Evolutionary conservation across 1,139 yeast species (phyloP), one percentile per base, ranked within the genome.

Genomic region (Candida tropicalis): DNA sequence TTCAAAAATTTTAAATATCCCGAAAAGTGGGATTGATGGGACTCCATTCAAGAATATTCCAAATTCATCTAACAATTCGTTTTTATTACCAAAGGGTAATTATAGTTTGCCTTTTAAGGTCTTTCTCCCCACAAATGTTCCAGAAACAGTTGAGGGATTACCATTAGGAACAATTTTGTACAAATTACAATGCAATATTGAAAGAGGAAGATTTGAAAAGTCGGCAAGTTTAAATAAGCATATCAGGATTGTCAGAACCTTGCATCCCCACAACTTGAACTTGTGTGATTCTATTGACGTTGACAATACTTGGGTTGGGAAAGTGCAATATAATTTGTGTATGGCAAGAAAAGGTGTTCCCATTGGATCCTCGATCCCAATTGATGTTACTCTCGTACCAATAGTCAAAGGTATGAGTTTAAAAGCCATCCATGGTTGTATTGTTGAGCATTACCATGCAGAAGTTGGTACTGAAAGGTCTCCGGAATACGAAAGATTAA

Each of bases 71-170:
- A 55, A 55, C 39, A 66, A 60, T 52, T 66, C 70, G n/a, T 81
- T 75, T 53, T 60, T 74, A 11, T 63, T 84, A 24, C 84, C 84
- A 0, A 70, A 74, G 45, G 91, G 91, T 0, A 82, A 83, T 55
- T 84, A 84, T 55, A 80, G 78, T 49, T 59, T 85, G 29, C 91
- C 91, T 0, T 85, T 84, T 57, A 63, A 61, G 29, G 68, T 77
- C 5, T 62, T 65, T 13, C 59, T 85, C 10, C 90, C 91, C 0
- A 75, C 82, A 2, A 78, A 78, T 50, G 59, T 80, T 0, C 77
- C 84, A 2, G 91, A 84, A 50, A 80, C 90, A 0, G 75, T 84
- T 0, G 91, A 84, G 59, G 88, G 89, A 0, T 62, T 84, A 39
- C 45, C 70, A 38, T 73, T 79, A 34, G 87, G 84, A 0, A 73